Evolutionary conservation across 2,329 filamentous ascomycete species (phyloP), one percentile per base, ranked within the genome.

Genomic region (Diaporthe citri): DNA sequence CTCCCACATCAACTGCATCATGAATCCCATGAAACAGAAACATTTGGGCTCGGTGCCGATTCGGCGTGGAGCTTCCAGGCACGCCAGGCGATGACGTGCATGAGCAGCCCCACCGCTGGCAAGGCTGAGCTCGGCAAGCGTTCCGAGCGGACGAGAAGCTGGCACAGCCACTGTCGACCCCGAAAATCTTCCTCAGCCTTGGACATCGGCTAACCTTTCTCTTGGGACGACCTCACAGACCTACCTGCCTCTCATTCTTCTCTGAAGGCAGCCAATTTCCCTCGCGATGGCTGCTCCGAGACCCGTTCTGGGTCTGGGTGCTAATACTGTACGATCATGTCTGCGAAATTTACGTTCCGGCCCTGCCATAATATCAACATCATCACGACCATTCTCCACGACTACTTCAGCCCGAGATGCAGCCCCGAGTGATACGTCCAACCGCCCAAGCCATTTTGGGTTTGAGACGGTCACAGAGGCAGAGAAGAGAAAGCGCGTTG

Each of bases 371-470:
- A 72, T 69, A 72, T 39, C 60, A 60, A 25, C n/a, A 64, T 51
- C 55, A 36, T 48, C 71, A 46, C 72, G 72, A 56, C 28, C 71
- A 13, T 69, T 76, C 59, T 74, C 74, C 15, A 62, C 74, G 25
- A 77, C 70, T 0, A 62, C 31, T 36, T 17, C 66, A 28, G n/a
- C 60, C 17, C 60, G 75, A 46, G 62, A 72, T 34, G 62, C 28
- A 13, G 10, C 67, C 39, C 36, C 60, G 15, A 43, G 25, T 34
- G 52, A 48, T 75, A 81, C 81, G 6, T 77, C 83, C 31, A 87
- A 90, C 62, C 88, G 89, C 75, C 93, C 93, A 77, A 98, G 96
- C 67, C 95, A 98, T 86, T 98, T 98, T 84, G 96, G 96, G 70
- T 98, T 95, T 83, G 90, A 96, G 85, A 96, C 94, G 56, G 89